Conservation (phyloP, 306 rosid species). For the Amphicarpaea edgeworthii region DNA sequence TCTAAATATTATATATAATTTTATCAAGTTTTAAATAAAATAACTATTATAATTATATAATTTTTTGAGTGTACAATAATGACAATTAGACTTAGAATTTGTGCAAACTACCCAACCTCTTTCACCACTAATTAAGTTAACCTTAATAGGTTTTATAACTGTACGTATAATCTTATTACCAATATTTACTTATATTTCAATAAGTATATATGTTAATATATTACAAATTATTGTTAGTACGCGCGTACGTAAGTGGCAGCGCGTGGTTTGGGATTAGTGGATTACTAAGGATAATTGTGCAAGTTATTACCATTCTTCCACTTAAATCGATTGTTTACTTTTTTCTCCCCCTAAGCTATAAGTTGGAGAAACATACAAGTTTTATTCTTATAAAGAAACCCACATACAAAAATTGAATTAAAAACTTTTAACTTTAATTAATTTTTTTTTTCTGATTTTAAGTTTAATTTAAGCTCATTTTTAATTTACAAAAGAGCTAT, state of each 20-base stretch:
- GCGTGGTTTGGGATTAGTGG: not conserved
- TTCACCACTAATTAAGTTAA: too few species aligned
- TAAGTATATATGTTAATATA: too few species aligned
- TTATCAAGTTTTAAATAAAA: too few species aligned
- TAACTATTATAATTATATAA: too few species aligned
- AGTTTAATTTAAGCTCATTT: not conserved
- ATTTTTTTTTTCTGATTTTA: not conserved
- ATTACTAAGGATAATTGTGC: slow-evolving; percentile 34
- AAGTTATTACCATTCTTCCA: slow-evolving; percentile 48
- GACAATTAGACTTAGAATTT: too few species aligned
- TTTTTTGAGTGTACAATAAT: too few species aligned
- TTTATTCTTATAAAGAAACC: slow-evolving; percentile 16
- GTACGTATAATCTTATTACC: too few species aligned
- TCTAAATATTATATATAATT: too few species aligned
- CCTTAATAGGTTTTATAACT: too few species aligned
- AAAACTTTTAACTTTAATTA: not conserved
- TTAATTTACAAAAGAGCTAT: not conserved
- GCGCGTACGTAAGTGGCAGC: not conserved
- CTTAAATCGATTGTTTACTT: slow-evolving; percentile 41
- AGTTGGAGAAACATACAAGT: slow-evolving; percentile 29
- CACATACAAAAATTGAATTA: not conserved
- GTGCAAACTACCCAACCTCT: too few species aligned
- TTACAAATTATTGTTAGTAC: too few species aligned
- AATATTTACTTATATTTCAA: too few species aligned
- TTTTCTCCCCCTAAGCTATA: not conserved